Evolutionary conservation across 768 basidiomycete species (phyloP).

Genomic region (Suillus spraguei): DNA sequence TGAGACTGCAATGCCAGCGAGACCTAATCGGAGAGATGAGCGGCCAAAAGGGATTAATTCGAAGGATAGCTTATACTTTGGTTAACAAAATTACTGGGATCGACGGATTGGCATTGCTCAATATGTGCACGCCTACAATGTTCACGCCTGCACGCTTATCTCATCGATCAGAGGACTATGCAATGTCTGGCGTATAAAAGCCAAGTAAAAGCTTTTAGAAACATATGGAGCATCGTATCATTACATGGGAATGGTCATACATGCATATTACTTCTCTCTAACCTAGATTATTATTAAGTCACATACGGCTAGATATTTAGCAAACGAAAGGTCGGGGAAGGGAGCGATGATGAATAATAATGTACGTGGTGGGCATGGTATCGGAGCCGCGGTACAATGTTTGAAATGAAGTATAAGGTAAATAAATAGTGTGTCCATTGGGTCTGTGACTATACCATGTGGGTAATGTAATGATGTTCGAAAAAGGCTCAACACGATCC

Average conservation of each 20-base stretch:
- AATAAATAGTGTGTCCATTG: background rate
- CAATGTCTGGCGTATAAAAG: background rate
- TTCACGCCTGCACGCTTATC: background rate
- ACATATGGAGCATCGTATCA: slow-evolving; percentile 1
- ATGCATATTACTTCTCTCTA: slow-evolving; percentile 13
- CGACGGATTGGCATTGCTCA: slow-evolving; percentile 4
- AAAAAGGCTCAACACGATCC: slow-evolving; percentile 15
- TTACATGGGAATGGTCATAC: slow-evolving; percentile 17
- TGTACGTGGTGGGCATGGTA: slow-evolving; percentile 14
- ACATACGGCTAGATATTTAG: slow-evolving; percentile 18
- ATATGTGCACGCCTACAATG: background rate
- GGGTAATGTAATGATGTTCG: slow-evolving; percentile 6
- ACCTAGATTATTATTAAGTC: slow-evolving; percentile 18
- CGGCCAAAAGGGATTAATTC: slow-evolving; percentile 28
- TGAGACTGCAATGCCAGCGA: slow-evolving; percentile 20
- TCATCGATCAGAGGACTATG: background rate
- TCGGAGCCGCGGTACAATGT: slow-evolving; percentile 8
- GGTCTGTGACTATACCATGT: background rate
- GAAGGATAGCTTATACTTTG: slow-evolving; percentile 45
- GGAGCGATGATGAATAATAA: slow-evolving; percentile 10
- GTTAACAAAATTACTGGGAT: slow-evolving; percentile 26
- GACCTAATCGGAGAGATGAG: slow-evolving; percentile 12
- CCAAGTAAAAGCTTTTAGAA: background rate
- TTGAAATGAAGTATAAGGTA: slow-evolving; percentile 18
- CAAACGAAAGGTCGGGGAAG: slow-evolving; percentile 13